Base-by-base conservation (phyloP, 2,329 filamentous ascomycete genomes). In the Dothideomycetes sp. region DNA sequence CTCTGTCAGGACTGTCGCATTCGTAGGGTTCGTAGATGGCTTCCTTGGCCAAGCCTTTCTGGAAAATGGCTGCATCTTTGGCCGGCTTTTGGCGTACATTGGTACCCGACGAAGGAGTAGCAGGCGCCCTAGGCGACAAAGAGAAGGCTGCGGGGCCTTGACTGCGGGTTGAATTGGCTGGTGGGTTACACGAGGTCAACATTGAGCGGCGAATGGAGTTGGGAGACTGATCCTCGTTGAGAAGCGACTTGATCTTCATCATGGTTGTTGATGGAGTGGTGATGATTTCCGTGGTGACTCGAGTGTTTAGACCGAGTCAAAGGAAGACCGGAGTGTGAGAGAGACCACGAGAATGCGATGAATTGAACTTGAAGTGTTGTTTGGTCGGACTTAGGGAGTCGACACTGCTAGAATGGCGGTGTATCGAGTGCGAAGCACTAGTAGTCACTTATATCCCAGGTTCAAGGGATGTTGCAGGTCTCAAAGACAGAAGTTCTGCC, bases 1-100 rank as follows among this genome's bases (percentile, higher is more conserved):
- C 40, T 47, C 81, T 73, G 11, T 60, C 53, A 27, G n/a, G n/a
- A n/a, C n/a, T n/a, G 14, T 44, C 52, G 33, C 71, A 65, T 54
- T 94, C 84, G 54, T 76, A 80, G 1, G 88, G 84, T 14, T 72
- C 73, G 54, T 81, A 94, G 49, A 93, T 68, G 19, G 72, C 64
- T 3, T 82, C 84, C 46, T 77, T 76, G 22, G 75, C 66, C 43
- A 71, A 70, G 34, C 73, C 75, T 50, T 74, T 76, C 19, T 69
- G 67, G 55, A 81, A 78, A 5, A 80, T 61, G 1, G 75, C 70
- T 19, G 69, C 71, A 50, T 83, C 77, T 56, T 83, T 85, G 42
- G 71, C 63, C 52, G 79, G 66, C 61, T 79, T 84, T 47, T 70
- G 68, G 29, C 57, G 56, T 45, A 38, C 19, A 32, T 36, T 27